Evolutionary conservation across 345 rosid genomes (phyloP).

Genomic region (Hypericum perforatum): DNA sequence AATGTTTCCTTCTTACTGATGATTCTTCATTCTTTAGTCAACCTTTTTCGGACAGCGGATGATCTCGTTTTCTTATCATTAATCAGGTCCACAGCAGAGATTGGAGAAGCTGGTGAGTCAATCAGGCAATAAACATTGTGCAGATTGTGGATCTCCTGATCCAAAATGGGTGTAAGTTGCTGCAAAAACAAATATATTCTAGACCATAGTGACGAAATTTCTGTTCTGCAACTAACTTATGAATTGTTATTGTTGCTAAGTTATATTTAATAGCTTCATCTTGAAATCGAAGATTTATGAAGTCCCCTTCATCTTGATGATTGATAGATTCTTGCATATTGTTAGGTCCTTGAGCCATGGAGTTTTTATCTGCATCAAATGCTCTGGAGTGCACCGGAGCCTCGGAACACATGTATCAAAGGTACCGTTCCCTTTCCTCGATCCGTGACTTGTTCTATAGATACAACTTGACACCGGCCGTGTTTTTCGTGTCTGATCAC

Average conservation of each 20-base stretch:
- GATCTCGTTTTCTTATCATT: constrained; percentile 1
- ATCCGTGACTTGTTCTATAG: background rate
- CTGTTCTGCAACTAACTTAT: too few species aligned
- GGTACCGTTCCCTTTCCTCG: constrained; percentile 28
- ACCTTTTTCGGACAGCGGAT: background rate
- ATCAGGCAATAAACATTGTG: constrained; percentile 56
- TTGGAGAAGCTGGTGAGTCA: constrained; percentile 47
- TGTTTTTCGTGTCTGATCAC: background rate
- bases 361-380: constrained; percentile 89
- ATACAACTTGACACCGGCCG: background rate
- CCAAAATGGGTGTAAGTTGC: constrained; percentile 96
- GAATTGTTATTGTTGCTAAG: too few species aligned
- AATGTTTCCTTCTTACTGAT: constrained; percentile 6
- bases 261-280: too few species aligned
- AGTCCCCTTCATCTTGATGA: constrained; percentile 12
- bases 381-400: constrained; percentile 96
- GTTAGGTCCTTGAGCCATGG: constrained; percentile 72
- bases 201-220: too few species aligned
- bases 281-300: too few species aligned
- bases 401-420: constrained; percentile 96
- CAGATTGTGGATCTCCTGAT: constrained; percentile 90
- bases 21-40: too few species aligned
- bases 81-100: constrained; percentile 42
- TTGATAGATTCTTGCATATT: constrained; percentile 10
- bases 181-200: background rate